Evolutionary conservation across 495 filamentous ascomycete species (phyloP), one percentile per base, ranked within the genome.

Genomic region (Penicillium taxi): DNA sequence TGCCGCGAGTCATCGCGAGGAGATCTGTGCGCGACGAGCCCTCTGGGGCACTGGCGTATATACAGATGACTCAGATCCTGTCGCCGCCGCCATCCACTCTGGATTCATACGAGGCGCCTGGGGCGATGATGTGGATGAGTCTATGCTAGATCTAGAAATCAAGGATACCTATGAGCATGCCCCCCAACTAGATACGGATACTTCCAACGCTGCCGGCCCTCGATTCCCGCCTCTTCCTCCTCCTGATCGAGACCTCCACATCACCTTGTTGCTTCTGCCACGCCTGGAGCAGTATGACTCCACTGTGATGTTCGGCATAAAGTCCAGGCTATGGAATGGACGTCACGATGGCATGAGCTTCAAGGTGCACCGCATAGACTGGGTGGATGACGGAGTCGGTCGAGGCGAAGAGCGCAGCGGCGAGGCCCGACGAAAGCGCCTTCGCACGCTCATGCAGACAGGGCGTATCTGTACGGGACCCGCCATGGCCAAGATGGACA

Each of bases 1-100:
- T 17, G 73, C 69, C 11, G 54, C 73, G 1, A 58, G 64, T 5
- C 73, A 79, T 22, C 76, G 88, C 6, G 82, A 87, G 53, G 86
- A 91, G 47, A 86, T 96, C 45, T 89, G 84, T 14, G 60, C 72
- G 5, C 72, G 81, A 9, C 74, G 82, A 27, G 80, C 83, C 2
- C 58, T 98, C 2, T 98, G 89, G 89, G 91, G 91, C 7, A 89
- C 86, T 0, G 86, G 88, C 13, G 70, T 96, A 5, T 96, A 98
- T 56, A 94, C 88, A 0, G 93, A 96, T 47, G 93, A 98, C 62
- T 94, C 87, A 0, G 93, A 98, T 53, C 75, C 87, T 4, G 72
- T 98, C 32, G 93, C 89, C 0, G 89, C 88, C 3, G 87, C 90
- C 38, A 91, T 96, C 39, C 91, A 98, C 58, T 77, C 80, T 9